These are phyloP conservation scores for Kodamaea sagamina DNA, from an alignment of 805 yeast genomes.

Conservation along the genomic window DNA sequence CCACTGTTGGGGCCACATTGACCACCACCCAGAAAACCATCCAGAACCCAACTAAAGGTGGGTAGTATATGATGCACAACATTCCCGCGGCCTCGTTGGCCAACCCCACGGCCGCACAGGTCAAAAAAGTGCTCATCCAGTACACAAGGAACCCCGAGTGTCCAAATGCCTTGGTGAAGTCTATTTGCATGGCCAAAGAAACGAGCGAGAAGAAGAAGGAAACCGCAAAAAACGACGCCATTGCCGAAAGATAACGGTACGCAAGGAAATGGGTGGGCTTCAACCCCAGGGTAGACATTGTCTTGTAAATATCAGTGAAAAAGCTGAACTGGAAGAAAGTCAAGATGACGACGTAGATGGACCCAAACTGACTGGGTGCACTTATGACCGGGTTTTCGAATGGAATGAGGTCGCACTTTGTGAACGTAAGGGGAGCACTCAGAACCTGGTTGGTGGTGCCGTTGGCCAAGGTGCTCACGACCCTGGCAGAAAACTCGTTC, in stretches of 20 bases:
- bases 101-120: slow-evolving; percentile 77
- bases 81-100: slow-evolving; percentile 67
- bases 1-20: slow-evolving; percentile 34
- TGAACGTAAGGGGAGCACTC: slow-evolving; percentile 39
- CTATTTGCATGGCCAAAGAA: slow-evolving; percentile 67
- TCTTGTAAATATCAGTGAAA: slow-evolving; percentile 55
- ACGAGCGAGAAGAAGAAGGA: slow-evolving; percentile 61
- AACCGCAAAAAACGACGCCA: slow-evolving; percentile 55
- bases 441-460: slow-evolving; percentile 16
- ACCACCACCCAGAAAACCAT: slow-evolving; percentile 30
- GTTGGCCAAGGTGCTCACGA: neutral
- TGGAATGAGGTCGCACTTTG: slow-evolving; percentile 50
- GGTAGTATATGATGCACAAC: slow-evolving; percentile 51
- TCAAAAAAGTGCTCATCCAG: slow-evolving; percentile 68
- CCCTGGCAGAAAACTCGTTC: slow-evolving; percentile 21
- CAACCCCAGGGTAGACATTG: slow-evolving; percentile 45
- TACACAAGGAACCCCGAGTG: slow-evolving; percentile 69
- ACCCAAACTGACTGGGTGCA: slow-evolving; percentile 76
- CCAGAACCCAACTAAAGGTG: slow-evolving; percentile 64
- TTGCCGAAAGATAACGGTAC: slow-evolving; percentile 54
- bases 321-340: slow-evolving; percentile 72
- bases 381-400: slow-evolving; percentile 48
- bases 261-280: slow-evolving; percentile 47
- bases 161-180: slow-evolving; percentile 60
- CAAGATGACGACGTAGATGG: slow-evolving; percentile 67